phyloP scores from a whole-genome alignment of 1,139 yeast genomes.

The Magnusiomyces clavatus region DNA sequence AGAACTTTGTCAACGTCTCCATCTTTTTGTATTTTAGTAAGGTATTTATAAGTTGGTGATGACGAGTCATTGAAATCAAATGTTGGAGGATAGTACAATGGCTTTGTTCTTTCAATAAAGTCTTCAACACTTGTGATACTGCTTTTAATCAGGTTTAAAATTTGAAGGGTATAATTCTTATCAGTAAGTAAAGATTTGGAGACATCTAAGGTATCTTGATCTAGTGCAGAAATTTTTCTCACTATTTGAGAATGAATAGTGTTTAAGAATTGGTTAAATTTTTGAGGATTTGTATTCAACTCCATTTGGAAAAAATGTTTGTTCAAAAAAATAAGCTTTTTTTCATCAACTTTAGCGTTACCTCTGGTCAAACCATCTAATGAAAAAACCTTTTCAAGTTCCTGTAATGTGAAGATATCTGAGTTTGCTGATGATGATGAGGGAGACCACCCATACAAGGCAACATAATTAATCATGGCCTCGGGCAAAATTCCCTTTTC shows the following conservation, averaged over 20 bases:
- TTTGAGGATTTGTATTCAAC: background rate
- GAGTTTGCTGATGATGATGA: constrained; percentile 40
- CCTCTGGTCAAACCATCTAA: constrained; percentile 79
- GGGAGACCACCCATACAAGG: constrained; percentile 93
- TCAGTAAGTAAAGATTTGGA: constrained; percentile 14
- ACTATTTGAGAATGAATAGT: background rate
- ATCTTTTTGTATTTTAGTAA: background rate
- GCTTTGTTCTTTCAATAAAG: constrained; percentile 17
- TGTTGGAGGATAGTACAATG: constrained; percentile 18
- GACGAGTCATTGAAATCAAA: constrained; percentile 2
- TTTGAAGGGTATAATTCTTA: constrained; percentile 17
- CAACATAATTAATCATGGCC: constrained; percentile 79
- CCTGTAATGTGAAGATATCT: constrained; percentile 53
- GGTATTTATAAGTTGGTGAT: constrained; percentile 18
- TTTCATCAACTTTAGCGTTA: constrained; percentile 81
- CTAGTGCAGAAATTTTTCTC: background rate
- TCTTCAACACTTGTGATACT: constrained; percentile 20
- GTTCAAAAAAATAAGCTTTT: constrained; percentile 69
- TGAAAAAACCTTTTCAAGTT: constrained; percentile 44
- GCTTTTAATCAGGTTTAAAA: constrained; percentile 17
- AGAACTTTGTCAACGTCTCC: background rate
- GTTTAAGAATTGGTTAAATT: background rate
- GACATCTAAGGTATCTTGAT: background rate
- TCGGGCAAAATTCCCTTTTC: constrained; percentile 70
- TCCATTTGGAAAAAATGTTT: constrained; percentile 42